Base-by-base conservation (phyloP, 345 rosid genomes). In the Lepidium sativum region DNA sequence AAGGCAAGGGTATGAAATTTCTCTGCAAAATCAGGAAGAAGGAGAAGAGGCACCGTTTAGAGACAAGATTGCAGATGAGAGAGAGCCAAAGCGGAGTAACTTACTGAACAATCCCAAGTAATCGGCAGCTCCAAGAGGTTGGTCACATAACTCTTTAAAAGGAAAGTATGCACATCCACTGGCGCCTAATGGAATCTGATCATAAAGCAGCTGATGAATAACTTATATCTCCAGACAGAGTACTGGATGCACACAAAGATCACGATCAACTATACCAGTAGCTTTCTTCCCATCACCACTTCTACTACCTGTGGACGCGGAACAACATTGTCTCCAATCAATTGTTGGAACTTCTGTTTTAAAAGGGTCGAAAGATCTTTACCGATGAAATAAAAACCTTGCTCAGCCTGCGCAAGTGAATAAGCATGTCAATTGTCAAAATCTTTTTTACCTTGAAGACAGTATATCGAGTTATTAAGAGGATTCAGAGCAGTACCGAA, bases 81-180 rank as follows among this genome's bases (percentile, higher is more conserved):
- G 6, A 23, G 34, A 13, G 38, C 35, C 55, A 54, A 4, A 17
- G 57, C 18, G 1, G 52, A 54, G 59, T 39, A 67, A 80, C 99
- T 84, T 80, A 94, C 99, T 94, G 80, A 75, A 94, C 63, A 94
- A 78, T 67, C 99, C 99, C 49, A 94, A 85, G 75, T 94, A 94
- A 71, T 94, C 99, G 2, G 99, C 97, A 72, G 99, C 92, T 69
- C 99, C 97, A 35, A 94, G 96, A 64, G 99, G 99, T 52, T 60
- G 82, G 65, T 94, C 96, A 32, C 99, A 94, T 59, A 90, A 81
- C 23, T 88, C 99, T 72, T 90, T 89, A 44, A 94, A 94, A 52
- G 81, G 63, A 80, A 94, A 88, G 81, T 82, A 90, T 44, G 99
- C 97, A 70, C 95, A 90, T 62, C 95, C 99, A 63, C 83, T 81